Conservation (phyloP, 2,329 filamentous ascomycete genomes). For the Sarocladiaceae sp. region DNA sequence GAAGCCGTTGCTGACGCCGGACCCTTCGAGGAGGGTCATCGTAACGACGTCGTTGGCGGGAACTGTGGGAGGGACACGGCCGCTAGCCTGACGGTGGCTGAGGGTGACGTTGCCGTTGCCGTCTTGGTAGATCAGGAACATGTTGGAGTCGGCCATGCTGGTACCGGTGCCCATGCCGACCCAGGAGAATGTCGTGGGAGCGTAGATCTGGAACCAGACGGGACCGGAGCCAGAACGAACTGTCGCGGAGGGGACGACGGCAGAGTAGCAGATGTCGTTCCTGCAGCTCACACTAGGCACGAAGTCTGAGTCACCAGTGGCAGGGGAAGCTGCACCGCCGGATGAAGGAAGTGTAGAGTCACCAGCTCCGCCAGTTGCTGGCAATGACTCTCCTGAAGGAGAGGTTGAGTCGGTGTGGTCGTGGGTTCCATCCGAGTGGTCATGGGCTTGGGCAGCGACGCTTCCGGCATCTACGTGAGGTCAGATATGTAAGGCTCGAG, state of each 20-base stretch:
- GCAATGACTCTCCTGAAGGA: not conserved
- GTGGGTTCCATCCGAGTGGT: not conserved
- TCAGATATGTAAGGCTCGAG: not conserved
- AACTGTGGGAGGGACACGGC: conserved; percentile 45
- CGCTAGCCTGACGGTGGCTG: conserved; percentile 47
- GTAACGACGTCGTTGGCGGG: conserved; percentile 38
- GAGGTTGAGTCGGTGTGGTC: not conserved
- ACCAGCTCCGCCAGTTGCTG: not conserved
- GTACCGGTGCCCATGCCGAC: conserved; percentile 53
- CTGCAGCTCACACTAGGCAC: not conserved
- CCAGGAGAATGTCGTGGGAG: conserved; percentile 50
- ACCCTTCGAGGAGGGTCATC: conserved; percentile 47
- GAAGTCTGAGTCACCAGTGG: not conserved
- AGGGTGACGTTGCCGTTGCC: conserved; percentile 57
- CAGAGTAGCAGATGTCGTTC: conserved; percentile 44
- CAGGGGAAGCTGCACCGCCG: not conserved
- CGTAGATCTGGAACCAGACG: conserved; percentile 57
- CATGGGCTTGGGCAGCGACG: conserved; percentile 3
- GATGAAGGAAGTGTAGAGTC: not conserved
- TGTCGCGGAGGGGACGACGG: conserved; percentile 50
- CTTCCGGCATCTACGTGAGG: not conserved
- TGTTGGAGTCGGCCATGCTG: conserved; percentile 52
- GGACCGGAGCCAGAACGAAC: conserved; percentile 46
- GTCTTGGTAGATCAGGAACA: conserved; percentile 59
- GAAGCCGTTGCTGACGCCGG: conserved; percentile 44